Percentiles rank a stretch among this genome's conserved stretches.
phyloP scores from a whole-genome alignment of 345 rosid species.

The Euphorbia pulcherrima region DNA sequence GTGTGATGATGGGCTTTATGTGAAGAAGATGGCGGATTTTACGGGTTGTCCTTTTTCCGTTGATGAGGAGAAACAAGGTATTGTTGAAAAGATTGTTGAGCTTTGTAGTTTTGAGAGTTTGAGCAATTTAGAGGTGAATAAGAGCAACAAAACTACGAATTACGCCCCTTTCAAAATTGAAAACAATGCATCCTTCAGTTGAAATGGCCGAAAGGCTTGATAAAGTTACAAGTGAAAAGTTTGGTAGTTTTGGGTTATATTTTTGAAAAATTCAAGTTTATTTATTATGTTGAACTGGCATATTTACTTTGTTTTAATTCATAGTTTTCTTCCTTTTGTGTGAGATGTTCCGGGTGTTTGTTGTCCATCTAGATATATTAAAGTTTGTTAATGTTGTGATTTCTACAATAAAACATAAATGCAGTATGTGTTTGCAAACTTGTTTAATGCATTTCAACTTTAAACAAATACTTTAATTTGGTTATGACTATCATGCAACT shows the following conservation, averaged over 20 bases:
- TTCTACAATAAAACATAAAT: too few relatives aligned
- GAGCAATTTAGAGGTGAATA: conserved; percentile 11
- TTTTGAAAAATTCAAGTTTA: too few relatives aligned
- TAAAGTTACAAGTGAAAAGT: background rate
- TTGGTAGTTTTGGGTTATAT: background rate
- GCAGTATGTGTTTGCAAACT: too few relatives aligned
- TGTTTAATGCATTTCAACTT: too few relatives aligned
- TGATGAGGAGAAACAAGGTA: conserved; percentile 3
- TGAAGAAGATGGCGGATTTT: conserved; percentile 7
- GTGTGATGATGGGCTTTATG: background rate
- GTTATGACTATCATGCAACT: too few relatives aligned
- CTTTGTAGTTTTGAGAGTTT: conserved; percentile 7
- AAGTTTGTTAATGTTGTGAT: too few relatives aligned
- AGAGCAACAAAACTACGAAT: background rate
- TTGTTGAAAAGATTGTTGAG: background rate
- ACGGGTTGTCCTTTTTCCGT: background rate
- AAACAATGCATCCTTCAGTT: background rate
- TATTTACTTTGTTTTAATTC: too few relatives aligned
- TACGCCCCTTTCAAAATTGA: background rate
- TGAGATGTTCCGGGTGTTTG: too few relatives aligned
- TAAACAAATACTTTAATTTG: too few relatives aligned
- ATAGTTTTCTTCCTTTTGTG: too few relatives aligned
- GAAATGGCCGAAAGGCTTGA: conserved; percentile 1
- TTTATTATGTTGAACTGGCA: too few relatives aligned
- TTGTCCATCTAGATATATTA: too few relatives aligned